Evolutionary conservation across 2,329 filamentous ascomycete genomes (phyloP), one percentile per base, ranked within the genome.

Genomic region (Anthostomella pinea): DNA sequence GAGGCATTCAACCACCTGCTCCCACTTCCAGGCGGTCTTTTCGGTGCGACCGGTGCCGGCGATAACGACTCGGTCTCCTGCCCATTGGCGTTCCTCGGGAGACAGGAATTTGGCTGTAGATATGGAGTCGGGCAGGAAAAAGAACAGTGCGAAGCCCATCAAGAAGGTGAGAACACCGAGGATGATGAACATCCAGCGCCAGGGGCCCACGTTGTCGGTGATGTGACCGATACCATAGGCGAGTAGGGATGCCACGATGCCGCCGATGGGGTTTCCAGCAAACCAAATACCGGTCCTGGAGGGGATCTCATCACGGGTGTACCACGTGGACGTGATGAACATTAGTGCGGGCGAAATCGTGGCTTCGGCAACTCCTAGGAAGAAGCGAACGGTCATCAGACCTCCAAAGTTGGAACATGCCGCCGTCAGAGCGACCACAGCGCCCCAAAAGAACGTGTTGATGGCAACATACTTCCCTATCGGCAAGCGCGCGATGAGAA

Each of bases 101-200:
- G 65, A 72, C 3, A 86, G 67, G 53, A 85, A 85, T 0, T 57
- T 60, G 3, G 81, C 79, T 2, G 63, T 69, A 1, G 70, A 69
- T 28, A 79, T 76, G 23, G 56, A 64, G 41, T 79, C 70, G 0
- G 76, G 77, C 2, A 80, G 66, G 5, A 72, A 51, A 16, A 67
- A 45, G 41, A 69, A 66, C 28, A 79, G 48, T 2, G 68, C 60
- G 3, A 75, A 60, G 0, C 66, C 67, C 69, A 74, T 73, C 3
- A 75, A 45, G 34, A 75, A 70, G 0, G 75, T 80, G 1, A 58
- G 51, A 0, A 65, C 39, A 1, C 77, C 76, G 2, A 79, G 63
- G 18, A 78, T 62, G 41, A 75, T 72, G 51, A 75, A 80, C 68
- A 81, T 73, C 69, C 71, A 77, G 33, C 68, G 65, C 75, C 75